Base-by-base conservation (phyloP, 495 filamentous ascomycete genomes). In the Saxophila tyrrhenica region DNA sequence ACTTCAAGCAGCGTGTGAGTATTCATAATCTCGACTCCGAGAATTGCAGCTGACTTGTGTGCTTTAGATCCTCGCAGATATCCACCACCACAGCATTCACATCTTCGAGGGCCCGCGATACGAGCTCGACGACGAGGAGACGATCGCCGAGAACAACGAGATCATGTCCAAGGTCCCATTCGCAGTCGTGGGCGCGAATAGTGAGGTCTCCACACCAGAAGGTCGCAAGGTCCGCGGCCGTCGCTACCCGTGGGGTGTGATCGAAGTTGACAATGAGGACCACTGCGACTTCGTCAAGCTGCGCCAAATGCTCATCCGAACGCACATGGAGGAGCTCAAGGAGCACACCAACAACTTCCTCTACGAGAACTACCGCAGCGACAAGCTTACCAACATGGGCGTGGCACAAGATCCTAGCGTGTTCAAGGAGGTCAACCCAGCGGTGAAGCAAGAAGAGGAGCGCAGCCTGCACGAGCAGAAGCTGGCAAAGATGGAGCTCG, bases 281-380 rank as follows among this genome's bases (percentile, higher is more conserved):
- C 92, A 98, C 76, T 98, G 92, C 71, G 92, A 98, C 72, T 98
- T 98, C 59, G 94, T 97, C 73, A 98, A 98, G 81, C 80, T 98
- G 49, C 89, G 92, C 65, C 92, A 98, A 71, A 98, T 98, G 92
- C 81, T 98, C 63, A 97, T 98, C 73, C 87, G 92, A 72, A 98
- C 92, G 55, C 92, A 98, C 80, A 98, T 98, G 92, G 92, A 98
- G 67, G 92, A 98, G 76, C 87, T 98, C 73, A 98, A 98, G 82
- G 92, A 98, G 77, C 88, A 97, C 79, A 98, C 92, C 70, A 98
- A 95, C 83, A 97, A 98, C 77, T 77, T 78, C 57, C 77, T 98
- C 58, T 98, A 98, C 74, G 92, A 98, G 77, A 96, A 97, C 77
- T 98, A 97, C 80, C 85, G 92, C 69, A 95, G 90, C 59, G 92